Evolutionary conservation across 2,329 filamentous ascomycete species (phyloP), one percentile per base, ranked within the genome.

Genomic region (Stachybotrys echinatus): DNA sequence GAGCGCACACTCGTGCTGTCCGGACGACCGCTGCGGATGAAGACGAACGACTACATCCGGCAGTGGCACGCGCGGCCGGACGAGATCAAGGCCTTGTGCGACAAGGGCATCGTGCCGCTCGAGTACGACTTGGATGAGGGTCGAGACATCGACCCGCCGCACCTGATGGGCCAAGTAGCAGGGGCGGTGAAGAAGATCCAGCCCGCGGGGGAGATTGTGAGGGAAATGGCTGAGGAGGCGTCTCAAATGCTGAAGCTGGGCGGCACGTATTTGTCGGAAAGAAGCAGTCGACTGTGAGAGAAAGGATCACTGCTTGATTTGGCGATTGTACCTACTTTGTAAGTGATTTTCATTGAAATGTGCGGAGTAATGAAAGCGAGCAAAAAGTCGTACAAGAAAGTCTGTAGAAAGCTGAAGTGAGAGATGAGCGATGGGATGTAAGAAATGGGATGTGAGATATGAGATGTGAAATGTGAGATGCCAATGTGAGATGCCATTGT

Each of bases 151-250:
- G 92, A 96, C 62, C 74, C 88, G 50, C 92, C 92, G 12, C 91
- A 92, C 68, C 65, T 96, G 62, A 96, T 96, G 92, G 92, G 92
- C 1, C 90, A 96, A 72, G 92, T 96, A 8, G 88, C 90, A 1
- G 92, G 88, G 2, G 79, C 85, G 1, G 88, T 96, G 50, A 68
- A 73, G 31, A 83, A 85, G 57, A 81, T 96, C 52, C 84, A 94
- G 74, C 90, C 92, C 0, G 92, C 92, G 0, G 80, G 74, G 44
- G 79, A 85, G 55, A 96, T 97, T 72, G 84, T 97, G n/a, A 80
- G 84, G 53, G 90, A 95, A 57, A 96, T 97, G 90, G 88, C 96
- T 10, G 70, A 72, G 19, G 85, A 92, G 65, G 89, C 89, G 1
- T 83, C 84, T 8, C 76, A 80, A 2, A 81, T 86, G 75, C 63